phyloP scores from a whole-genome alignment of 1,139 yeast species.

The Yamadazyma trypodendri region DNA sequence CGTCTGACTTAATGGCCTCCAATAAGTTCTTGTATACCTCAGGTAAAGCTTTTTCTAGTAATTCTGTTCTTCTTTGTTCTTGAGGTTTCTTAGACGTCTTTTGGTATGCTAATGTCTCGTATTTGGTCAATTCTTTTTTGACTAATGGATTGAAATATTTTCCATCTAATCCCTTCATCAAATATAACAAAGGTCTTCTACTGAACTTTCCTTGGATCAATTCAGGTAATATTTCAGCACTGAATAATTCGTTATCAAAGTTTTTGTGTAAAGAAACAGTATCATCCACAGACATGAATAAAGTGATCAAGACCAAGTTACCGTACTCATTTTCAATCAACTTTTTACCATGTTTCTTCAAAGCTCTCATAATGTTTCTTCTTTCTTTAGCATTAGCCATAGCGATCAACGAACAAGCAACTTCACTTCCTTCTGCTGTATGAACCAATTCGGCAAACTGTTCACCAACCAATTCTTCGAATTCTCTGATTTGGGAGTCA shows the following conservation, averaged over 20 bases:
- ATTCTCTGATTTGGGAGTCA: constrained; percentile 71
- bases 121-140: constrained; percentile 57
- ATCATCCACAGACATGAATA: constrained; percentile 90
- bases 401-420: constrained; percentile 77
- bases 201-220: constrained; percentile 72
- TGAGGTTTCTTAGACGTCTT: constrained; percentile 86
- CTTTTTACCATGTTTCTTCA: constrained; percentile 72
- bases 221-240: constrained; percentile 53
- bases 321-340: constrained; percentile 86
- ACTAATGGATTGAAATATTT: constrained; percentile 77
- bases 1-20: constrained; percentile 33
- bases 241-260: constrained; percentile 58
- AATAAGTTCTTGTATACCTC: constrained; percentile 56
- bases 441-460: constrained; percentile 95
- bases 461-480: constrained; percentile 79
- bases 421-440: constrained; percentile 91
- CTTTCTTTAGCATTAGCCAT: constrained; percentile 91
- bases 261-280: constrained; percentile 80
- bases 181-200: constrained; percentile 84
- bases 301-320: constrained; percentile 71
- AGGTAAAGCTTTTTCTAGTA: constrained; percentile 66
- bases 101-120: constrained; percentile 61
- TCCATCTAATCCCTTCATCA: constrained; percentile 76
- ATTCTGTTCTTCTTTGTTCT: constrained; percentile 69
- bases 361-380: constrained; percentile 67